Percentiles rank a stretch among this genome's conserved stretches.
These are phyloP conservation scores for Phoma sp. DNA, from an alignment of 2,329 filamentous ascomycete species.

Conservation along the genomic window DNA sequence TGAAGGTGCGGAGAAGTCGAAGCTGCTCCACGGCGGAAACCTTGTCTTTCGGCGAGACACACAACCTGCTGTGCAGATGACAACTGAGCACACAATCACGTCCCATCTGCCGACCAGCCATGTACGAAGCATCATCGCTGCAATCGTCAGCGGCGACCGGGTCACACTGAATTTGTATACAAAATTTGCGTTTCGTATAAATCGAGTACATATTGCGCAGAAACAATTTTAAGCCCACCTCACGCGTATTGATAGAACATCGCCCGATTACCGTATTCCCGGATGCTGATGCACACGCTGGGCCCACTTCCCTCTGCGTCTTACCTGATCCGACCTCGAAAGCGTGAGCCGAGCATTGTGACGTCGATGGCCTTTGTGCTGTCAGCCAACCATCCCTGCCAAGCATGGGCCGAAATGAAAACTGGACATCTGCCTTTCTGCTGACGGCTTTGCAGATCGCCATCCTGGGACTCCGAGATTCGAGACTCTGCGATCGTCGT, in stretches of 20 bases:
- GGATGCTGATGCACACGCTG: slow-evolving; percentile 1
- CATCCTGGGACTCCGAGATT: not conserved
- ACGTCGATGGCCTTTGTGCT: slow-evolving; percentile 6
- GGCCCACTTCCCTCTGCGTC: slow-evolving; percentile 9
- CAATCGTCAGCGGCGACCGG: not conserved
- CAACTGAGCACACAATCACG: not conserved
- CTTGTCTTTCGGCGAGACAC: slow-evolving; percentile 8
- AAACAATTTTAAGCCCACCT: too few species aligned
- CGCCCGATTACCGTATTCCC: slow-evolving; percentile 3
- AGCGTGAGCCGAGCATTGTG: slow-evolving; percentile 1
- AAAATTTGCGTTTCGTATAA: not conserved
- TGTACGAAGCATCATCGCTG: slow-evolving; percentile 6
- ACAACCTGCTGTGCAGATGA: not conserved
- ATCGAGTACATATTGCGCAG: not conserved
- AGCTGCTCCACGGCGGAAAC: not conserved
- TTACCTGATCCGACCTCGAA: not conserved
- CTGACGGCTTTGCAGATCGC: slow-evolving; percentile 4
- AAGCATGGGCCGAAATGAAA: slow-evolving; percentile 10
- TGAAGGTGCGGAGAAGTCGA: slow-evolving; percentile 11
- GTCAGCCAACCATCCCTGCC: slow-evolving; percentile 5
- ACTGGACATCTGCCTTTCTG: slow-evolving; percentile 1
- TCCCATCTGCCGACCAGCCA: not conserved
- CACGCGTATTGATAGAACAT: too few species aligned
- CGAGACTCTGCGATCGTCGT: slow-evolving; percentile 6
- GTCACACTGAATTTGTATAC: not conserved